phyloP scores from a whole-genome alignment of 148 eudicot genomes.

The Rhododendron kiyosumense region DNA sequence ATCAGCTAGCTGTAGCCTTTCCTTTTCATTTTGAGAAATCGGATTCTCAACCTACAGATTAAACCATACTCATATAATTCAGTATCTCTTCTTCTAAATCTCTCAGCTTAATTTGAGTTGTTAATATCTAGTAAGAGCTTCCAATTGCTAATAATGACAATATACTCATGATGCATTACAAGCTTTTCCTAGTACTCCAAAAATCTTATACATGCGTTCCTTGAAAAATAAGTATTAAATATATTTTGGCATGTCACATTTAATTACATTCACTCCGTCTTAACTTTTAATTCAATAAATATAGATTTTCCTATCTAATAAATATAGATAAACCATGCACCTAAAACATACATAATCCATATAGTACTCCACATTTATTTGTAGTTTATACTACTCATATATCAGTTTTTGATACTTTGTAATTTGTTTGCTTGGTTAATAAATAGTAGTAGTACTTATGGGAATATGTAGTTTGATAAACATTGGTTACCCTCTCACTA shows the following conservation, averaged over 20 bases:
- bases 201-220: not conserved
- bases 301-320: too few species aligned
- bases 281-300: not conserved
- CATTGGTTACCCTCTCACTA: too few species aligned
- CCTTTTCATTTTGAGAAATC: not conserved
- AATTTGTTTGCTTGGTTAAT: too few species aligned
- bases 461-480: too few species aligned
- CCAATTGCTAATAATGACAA: not conserved
- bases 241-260: not conserved
- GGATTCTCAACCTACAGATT: not conserved
- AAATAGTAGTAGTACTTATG: too few species aligned
- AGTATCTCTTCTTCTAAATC: too few species aligned
- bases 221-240: not conserved
- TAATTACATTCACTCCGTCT: not conserved
- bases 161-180: not conserved
- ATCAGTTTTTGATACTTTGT: too few species aligned
- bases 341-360: too few species aligned
- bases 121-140: not conserved
- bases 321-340: too few species aligned
- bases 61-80: too few species aligned
- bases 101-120: not conserved
- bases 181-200: not conserved
- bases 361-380: too few species aligned
- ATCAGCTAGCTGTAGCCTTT: not conserved
- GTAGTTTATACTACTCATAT: too few species aligned